Conservation (phyloP, 73 alveolate genomes). For the Paramecium tetraurelia region DNA sequence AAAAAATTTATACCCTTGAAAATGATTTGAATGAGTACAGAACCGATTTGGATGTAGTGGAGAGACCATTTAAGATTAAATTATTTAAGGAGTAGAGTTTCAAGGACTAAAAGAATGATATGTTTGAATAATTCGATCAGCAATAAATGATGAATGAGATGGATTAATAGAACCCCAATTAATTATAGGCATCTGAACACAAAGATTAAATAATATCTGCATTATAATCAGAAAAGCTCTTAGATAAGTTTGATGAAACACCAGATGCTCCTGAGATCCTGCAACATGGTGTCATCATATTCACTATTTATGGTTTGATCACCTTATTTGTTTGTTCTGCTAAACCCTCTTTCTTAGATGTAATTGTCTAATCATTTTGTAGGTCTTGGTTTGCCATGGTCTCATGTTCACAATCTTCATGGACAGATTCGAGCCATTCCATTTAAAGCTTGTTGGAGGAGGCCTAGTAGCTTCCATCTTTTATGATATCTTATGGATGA, state of each 20-base stretch:
- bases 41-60: neutral
- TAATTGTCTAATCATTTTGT: neutral
- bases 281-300: conserved; percentile 13
- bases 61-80: neutral
- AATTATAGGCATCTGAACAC: neutral
- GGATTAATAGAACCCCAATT: neutral
- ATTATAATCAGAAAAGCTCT: neutral
- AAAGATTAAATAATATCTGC: neutral
- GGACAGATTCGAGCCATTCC: conserved; percentile 17
- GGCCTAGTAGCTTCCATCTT: conserved; percentile 33
- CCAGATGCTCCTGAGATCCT: neutral
- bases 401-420: neutral
- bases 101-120: neutral
- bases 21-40: neutral
- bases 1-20: neutral
- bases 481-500: conserved; percentile 37
- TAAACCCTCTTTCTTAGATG: conserved; percentile 41
- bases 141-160: neutral
- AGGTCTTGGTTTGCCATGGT: conserved; percentile 35
- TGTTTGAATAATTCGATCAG: neutral
- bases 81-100: neutral
- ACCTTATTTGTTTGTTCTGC: conserved; percentile 41
- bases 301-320: conserved; percentile 2
- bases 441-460: conserved; percentile 1
- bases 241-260: neutral